These are phyloP conservation scores for Atalantia buxifolia DNA, from an alignment of 345 rosid species.

Conservation along the genomic window DNA sequence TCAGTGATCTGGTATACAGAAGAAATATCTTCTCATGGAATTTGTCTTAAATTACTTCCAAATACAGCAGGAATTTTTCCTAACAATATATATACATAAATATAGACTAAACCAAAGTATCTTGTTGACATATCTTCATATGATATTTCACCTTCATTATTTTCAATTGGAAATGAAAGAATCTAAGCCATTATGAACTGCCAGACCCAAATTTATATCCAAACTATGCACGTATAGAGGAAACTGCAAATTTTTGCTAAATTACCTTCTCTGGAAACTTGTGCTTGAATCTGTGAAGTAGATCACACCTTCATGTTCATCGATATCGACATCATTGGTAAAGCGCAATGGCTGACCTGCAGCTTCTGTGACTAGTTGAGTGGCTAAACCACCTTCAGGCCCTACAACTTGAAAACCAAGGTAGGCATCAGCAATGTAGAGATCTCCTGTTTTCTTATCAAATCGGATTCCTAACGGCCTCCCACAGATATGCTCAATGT, in stretches of 20 bases:
- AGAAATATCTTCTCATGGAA: neutral
- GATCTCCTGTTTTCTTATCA: constrained; percentile 58
- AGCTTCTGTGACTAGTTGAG: constrained; percentile 44
- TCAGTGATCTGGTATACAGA: neutral
- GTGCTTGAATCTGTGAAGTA: constrained; percentile 77
- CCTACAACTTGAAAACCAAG: constrained; percentile 64
- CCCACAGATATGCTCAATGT: constrained; percentile 72
- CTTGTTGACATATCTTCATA: neutral
- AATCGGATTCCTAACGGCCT: constrained; percentile 74
- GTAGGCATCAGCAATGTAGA: constrained; percentile 80
- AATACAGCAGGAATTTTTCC: neutral
- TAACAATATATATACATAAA: neutral
- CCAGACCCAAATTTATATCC: neutral
- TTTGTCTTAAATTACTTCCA: neutral
- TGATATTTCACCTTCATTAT: neutral
- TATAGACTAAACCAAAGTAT: neutral
- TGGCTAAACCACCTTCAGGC: constrained; percentile 63
- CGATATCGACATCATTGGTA: constrained; percentile 74
- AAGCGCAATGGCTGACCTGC: constrained; percentile 56
- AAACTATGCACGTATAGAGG: neutral
- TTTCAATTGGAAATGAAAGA: neutral
- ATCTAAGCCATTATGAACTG: neutral
- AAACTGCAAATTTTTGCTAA: neutral
- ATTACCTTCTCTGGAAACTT: constrained; percentile 60
- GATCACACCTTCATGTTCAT: constrained; percentile 46